Percentiles rank a stretch among this genome's conserved stretches.
These are phyloP conservation scores for Orbilia javanica DNA, from an alignment of 2,329 filamentous ascomycete species.

Conservation along the genomic window DNA sequence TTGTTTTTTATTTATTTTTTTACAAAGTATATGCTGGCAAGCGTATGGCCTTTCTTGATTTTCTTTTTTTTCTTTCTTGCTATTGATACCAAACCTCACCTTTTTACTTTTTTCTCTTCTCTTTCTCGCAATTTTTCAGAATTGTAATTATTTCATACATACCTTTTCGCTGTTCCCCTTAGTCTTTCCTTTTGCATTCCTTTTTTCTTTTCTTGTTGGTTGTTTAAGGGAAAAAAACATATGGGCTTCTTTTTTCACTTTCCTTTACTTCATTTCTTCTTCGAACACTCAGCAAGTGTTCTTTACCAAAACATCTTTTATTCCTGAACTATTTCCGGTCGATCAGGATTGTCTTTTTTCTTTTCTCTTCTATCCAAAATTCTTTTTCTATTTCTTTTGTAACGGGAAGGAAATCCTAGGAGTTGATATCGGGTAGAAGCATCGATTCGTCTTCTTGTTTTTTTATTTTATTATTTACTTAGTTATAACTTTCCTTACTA, in stretches of 20 bases:
- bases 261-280: slow-evolving; percentile 8
- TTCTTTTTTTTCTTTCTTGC: not conserved
- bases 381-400: not conserved
- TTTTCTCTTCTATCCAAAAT: not conserved
- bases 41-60: slow-evolving; percentile 16
- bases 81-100: slow-evolving; percentile 35
- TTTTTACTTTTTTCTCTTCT: slow-evolving; percentile 11
- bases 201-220: not conserved
- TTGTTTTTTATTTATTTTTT: not conserved
- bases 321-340: slow-evolving; percentile 14
- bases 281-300: not conserved
- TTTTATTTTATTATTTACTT: not conserved
- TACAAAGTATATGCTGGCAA: slow-evolving; percentile 14
- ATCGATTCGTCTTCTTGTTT: slow-evolving; percentile 4
- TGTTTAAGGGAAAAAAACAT: not conserved
- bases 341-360: not conserved
- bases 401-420: slow-evolving; percentile 18
- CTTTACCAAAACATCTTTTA: not conserved
- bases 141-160: slow-evolving; percentile 53
- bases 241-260: slow-evolving; percentile 24
- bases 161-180: slow-evolving; percentile 6
- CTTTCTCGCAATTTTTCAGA: slow-evolving; percentile 3
- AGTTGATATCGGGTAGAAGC: slow-evolving; percentile 27
- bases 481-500: not conserved
- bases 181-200: no score